These are phyloP conservation scores for Boechera stricta DNA, from an alignment of 345 rosid genomes.

Conservation along the genomic window DNA sequence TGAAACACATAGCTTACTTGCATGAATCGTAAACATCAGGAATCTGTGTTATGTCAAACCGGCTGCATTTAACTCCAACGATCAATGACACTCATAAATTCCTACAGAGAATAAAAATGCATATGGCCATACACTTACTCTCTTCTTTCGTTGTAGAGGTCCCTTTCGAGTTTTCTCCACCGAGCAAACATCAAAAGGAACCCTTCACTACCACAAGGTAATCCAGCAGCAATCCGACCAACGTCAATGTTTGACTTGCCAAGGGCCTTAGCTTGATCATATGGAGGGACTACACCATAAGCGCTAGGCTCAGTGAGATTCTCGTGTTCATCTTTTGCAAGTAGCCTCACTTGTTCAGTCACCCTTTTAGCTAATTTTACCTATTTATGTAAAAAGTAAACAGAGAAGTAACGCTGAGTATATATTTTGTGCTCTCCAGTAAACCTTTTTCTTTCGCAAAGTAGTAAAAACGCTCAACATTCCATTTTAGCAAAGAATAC, in stretches of 20 bases:
- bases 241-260: slow-evolving; percentile 96
- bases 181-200: slow-evolving; percentile 99
- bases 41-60: slow-evolving; percentile 95
- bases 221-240: slow-evolving; percentile 98
- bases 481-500: background rate
- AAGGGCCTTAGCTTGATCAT: slow-evolving; percentile 99
- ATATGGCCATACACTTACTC: slow-evolving; percentile 57
- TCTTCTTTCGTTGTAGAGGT: slow-evolving; percentile 95
- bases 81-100: slow-evolving; percentile 34
- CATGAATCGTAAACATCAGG: slow-evolving; percentile 99
- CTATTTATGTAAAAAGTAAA: slow-evolving; percentile 49
- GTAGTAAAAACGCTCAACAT: background rate
- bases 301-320: slow-evolving; percentile 70
- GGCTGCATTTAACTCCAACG: slow-evolving; percentile 61
- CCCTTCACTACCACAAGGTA: slow-evolving; percentile 99
- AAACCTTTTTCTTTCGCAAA: background rate
- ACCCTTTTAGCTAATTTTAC: slow-evolving; percentile 86
- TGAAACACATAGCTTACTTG: slow-evolving; percentile 75
- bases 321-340: slow-evolving; percentile 92
- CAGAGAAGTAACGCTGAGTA: slow-evolving; percentile 26
- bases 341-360: slow-evolving; percentile 88
- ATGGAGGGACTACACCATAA: slow-evolving; percentile 74
- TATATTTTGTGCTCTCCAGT: slow-evolving; percentile 6
- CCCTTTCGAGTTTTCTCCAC: slow-evolving; percentile 98
- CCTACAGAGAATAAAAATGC: slow-evolving; percentile 10